Base-by-base conservation (phyloP, 768 basidiomycete genomes). In the Tulasnella sp. region DNA sequence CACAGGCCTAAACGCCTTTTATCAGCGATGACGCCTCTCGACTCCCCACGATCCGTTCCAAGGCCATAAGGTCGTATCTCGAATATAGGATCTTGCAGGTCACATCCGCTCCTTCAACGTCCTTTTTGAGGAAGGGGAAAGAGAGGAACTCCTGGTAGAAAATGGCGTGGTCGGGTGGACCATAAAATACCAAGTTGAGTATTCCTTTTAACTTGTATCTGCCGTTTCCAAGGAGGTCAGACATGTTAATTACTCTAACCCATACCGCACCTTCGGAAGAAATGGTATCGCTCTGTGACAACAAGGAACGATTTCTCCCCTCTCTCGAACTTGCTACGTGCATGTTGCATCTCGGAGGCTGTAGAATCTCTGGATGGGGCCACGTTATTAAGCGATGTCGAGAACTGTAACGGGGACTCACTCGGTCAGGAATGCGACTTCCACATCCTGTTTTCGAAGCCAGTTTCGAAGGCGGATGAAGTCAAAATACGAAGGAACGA, bases 261-360 rank as follows among this genome's bases (percentile, higher is more conserved):
- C 11, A 27, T 27, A 2, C 67, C 73, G 41, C 41, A 83, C 84
- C 91, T 75, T 61, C 88, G 80, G 75, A 90, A 97, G 69, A 98
- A 99, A 69, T 99, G 93, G 75, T 97, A 98, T n/a, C 96, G 81
- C 67, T 99, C 96, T 64, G 87, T 94, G 65, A 97, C 74, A 61
- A 98, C 75, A 29, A 99, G 69, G 74, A 98, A 89, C 0, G 84
- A 74, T 62, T 84, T 89, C 63, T 84, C 82, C 39, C 87, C 88
- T 19, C 75, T 76, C 77, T 94, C 97, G 73, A 99, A 98, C 0
- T 84, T 80, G 63, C 92, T 87, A 41, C 96, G 78, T 0, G 93
- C 94, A 2, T 92, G 83, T 3, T 88, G 87, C 62, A 99, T 94
- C 55, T 98, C 94, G 68, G 87, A 83, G 62, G 90, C 93, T 9